phyloP scores from a whole-genome alignment of 2,329 filamentous ascomycete genomes.

The Trichoderma oligosporum region DNA sequence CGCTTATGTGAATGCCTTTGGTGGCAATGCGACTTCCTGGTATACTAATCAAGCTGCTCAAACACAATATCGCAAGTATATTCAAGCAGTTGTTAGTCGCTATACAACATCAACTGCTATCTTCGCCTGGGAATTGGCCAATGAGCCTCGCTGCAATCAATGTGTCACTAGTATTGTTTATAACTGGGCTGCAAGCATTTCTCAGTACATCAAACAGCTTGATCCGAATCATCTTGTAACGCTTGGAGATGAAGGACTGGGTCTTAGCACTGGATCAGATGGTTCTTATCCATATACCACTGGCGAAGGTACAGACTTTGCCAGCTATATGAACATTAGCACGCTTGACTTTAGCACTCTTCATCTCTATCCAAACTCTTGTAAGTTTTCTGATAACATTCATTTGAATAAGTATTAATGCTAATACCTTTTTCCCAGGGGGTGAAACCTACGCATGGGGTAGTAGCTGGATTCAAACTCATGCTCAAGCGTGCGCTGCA shows the following conservation, averaged over 20 bases:
- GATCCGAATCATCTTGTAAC: constrained; percentile 61
- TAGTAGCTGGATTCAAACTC: constrained; percentile 24
- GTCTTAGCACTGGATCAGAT: constrained; percentile 41
- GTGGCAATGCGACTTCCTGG: constrained; percentile 51
- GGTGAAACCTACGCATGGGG: constrained; percentile 21
- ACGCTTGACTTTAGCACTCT: constrained; percentile 48
- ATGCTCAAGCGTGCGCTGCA: constrained; percentile 29
- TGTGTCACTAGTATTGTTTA: constrained; percentile 19
- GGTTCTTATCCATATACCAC: constrained; percentile 50
- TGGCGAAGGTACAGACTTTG: constrained; percentile 50
- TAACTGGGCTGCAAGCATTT: constrained; percentile 58
- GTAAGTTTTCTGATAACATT: constrained; percentile 22
- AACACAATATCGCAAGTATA: constrained; percentile 52
- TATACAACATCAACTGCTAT: constrained; percentile 46
- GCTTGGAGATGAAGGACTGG: constrained; percentile 56
- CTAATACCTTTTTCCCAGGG: constrained; percentile 13
- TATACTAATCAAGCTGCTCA: constrained; percentile 54
- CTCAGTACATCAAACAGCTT: constrained; percentile 54
- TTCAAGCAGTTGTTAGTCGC: constrained; percentile 45
- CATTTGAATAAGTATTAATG: constrained; percentile 20
- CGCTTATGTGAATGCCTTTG: constrained; percentile 57
- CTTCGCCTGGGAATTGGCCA: constrained; percentile 48
- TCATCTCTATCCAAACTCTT: constrained; percentile 32
- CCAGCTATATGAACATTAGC: constrained; percentile 47
- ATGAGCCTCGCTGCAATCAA: constrained; percentile 34